phyloP scores from a whole-genome alignment of 495 filamentous ascomycete genomes.

The Aspergillus homomorphus region DNA sequence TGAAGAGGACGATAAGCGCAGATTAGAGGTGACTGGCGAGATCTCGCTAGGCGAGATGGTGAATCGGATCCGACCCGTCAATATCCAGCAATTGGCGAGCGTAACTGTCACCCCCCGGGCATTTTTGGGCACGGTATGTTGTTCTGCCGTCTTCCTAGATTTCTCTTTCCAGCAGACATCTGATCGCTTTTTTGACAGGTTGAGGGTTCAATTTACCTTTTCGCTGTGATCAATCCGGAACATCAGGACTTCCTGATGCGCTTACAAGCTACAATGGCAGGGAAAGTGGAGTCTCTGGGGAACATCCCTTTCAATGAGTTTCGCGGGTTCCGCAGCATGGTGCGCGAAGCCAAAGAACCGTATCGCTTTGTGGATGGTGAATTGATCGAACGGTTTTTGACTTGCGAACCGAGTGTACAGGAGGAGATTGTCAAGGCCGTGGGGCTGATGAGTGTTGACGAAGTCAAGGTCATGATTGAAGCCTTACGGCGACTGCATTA shows the following conservation, averaged over 20 bases:
- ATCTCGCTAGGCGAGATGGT: conserved; percentile 88
- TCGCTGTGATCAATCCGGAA: conserved; percentile 66
- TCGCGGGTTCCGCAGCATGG: conserved; percentile 70
- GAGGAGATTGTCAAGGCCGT: conserved; percentile 60
- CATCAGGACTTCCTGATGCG: conserved; percentile 78
- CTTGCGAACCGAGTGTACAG: conserved; percentile 60
- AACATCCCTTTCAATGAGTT: conserved; percentile 71
- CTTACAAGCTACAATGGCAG: conserved; percentile 69
- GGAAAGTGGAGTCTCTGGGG: conserved; percentile 63
- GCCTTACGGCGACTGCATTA: conserved; percentile 66
- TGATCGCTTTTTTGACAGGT: conserved; percentile 48
- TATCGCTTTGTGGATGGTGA: conserved; percentile 91
- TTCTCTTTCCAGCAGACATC: neutral
- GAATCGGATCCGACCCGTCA: conserved; percentile 68
- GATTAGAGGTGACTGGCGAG: conserved; percentile 73
- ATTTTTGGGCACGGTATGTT: conserved; percentile 82
- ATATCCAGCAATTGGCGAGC: conserved; percentile 55
- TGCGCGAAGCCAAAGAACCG: conserved; percentile 70
- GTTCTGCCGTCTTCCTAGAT: neutral
- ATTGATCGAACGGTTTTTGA: conserved; percentile 80
- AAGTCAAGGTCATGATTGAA: conserved; percentile 69
- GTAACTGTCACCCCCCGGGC: conserved; percentile 75
- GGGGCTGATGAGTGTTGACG: conserved; percentile 58
- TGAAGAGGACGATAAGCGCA: conserved; percentile 65
- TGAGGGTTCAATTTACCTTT: conserved; percentile 89